Conservation (phyloP, 371 early-diverging fungal species). For the Conidiobolus incongruus region DNA sequence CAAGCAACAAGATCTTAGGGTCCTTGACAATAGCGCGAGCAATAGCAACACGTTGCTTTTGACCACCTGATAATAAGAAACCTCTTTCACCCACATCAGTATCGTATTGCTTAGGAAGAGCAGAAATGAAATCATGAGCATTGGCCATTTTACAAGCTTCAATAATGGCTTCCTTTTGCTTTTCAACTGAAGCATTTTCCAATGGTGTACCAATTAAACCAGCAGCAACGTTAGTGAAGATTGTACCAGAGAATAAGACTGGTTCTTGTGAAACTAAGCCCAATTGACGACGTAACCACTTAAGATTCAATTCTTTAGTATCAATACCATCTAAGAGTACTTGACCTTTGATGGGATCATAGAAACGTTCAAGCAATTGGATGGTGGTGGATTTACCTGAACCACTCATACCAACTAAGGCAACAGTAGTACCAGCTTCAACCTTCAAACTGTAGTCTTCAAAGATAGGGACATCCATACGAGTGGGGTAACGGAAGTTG, state of each 20-base stretch:
- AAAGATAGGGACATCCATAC: constrained; percentile 38
- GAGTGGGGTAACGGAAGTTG: constrained; percentile 40
- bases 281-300: constrained; percentile 46
- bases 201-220: constrained; percentile 14
- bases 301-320: constrained; percentile 35
- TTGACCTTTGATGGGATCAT: constrained; percentile 36
- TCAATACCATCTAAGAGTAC: constrained; percentile 45
- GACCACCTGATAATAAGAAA: constrained; percentile 20
- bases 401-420: constrained; percentile 62
- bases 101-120: constrained; percentile 48
- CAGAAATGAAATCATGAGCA: constrained; percentile 42
- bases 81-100: constrained; percentile 56
- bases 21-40: constrained; percentile 59
- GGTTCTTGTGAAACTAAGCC: constrained; percentile 80
- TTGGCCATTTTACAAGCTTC: constrained; percentile 24
- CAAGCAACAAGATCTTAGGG: constrained; percentile 51
- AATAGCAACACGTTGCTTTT: constrained; percentile 35
- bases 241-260: constrained; percentile 57
- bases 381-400: constrained; percentile 79
- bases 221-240: constrained; percentile 50
- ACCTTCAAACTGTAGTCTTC: constrained; percentile 28
- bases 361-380: constrained; percentile 74
- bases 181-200: constrained; percentile 8
- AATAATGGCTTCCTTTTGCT: constrained; percentile 11
- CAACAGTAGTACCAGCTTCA: constrained; percentile 47